A percentile compares a stretch with the other conserved stretches of the same genome.
These are phyloP conservation scores for Yamadazyma oceani DNA, from an alignment of 1,139 yeast species.

Conservation along the genomic window DNA sequence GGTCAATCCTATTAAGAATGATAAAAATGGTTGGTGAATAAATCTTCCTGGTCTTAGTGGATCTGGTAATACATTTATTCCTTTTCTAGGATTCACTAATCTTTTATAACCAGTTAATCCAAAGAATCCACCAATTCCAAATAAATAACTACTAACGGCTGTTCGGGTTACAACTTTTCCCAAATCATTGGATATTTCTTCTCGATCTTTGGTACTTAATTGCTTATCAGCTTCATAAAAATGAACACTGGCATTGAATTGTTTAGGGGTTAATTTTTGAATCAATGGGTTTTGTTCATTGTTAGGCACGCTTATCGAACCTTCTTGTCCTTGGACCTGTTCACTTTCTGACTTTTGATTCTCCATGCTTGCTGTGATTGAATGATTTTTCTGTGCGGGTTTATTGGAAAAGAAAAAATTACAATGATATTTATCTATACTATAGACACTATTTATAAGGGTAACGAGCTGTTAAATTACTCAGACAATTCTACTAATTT, in stretches of 20 bases:
- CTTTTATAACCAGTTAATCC: conserved; percentile 26
- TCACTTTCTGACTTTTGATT: too few species aligned
- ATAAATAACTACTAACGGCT: conserved; percentile 26
- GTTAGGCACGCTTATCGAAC: neutral
- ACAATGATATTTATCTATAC: too few species aligned
- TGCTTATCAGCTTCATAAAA: conserved; percentile 46
- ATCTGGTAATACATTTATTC: conserved; percentile 3
- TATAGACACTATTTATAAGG: too few species aligned
- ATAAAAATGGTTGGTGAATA: conserved; percentile 34
- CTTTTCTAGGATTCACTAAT: conserved; percentile 6
- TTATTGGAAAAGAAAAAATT: too few species aligned
- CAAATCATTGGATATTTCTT: conserved; percentile 31
- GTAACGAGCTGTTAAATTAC: too few species aligned
- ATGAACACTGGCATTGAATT: conserved; percentile 37
- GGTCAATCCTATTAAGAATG: conserved; percentile 32
- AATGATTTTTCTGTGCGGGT: too few species aligned
- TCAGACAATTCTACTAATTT: conserved; percentile 42
- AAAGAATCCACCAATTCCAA: conserved; percentile 26
- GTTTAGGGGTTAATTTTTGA: conserved; percentile 31
- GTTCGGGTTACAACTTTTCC: conserved; percentile 26
- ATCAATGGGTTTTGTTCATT: conserved; percentile 27
- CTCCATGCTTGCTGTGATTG: too few species aligned
- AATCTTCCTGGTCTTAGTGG: conserved; percentile 5
- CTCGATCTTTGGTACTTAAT: conserved; percentile 32
- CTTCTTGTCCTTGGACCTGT: neutral